Base-by-base conservation (phyloP, 768 basidiomycete species). In the Hygrophoropsis aurantiaca region DNA sequence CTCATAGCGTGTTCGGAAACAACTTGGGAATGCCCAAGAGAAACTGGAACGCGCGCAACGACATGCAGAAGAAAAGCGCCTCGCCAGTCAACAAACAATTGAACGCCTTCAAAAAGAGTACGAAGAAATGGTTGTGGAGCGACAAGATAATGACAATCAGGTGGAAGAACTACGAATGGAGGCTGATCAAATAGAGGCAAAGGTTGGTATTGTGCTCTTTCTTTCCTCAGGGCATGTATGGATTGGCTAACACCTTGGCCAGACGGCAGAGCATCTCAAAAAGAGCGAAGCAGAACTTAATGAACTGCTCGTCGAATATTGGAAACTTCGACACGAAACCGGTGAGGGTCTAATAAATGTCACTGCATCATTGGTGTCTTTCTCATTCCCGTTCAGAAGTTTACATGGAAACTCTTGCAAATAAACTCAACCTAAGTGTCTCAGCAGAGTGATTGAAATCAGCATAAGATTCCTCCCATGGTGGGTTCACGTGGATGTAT, bases 381-480 rank as follows among this genome's bases (percentile, higher is more conserved):
- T 42, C 26, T 8, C 39, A 40, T 53, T 39, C 55, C 24, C 5
- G 27, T 46, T 45, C 53, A 90, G 90, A 90, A 62, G 78, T 90
- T 2, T 92, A 89, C 57, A 90, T 91, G 89, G 89, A 90, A 64
- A 90, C 85, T 0, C 70, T 91, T 21, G 86, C 88, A 3, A 87
- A 87, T 65, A 87, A 88, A 56, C 72, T 92, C 36, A 87, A 85
- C 43, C 74, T 88, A 76, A 70, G 61, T 42, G 74, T 74, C 32
- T 48, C 55, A 25, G 58, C 64, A 2, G 62, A 59, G 16, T 62
- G 58, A 46, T n/a, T n/a, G n/a, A n/a, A n/a, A n/a, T n/a, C n/a
- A n/a, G n/a, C n/a, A n/a, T n/a, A n/a, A n/a, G n/a, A n/a, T n/a
- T n/a, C n/a, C n/a, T n/a, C n/a, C n/a, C n/a, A n/a, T n/a, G n/a